These are phyloP conservation scores for Saccharomyces hybrid DNA, from an alignment of 1,139 yeast species.

Conservation along the genomic window DNA sequence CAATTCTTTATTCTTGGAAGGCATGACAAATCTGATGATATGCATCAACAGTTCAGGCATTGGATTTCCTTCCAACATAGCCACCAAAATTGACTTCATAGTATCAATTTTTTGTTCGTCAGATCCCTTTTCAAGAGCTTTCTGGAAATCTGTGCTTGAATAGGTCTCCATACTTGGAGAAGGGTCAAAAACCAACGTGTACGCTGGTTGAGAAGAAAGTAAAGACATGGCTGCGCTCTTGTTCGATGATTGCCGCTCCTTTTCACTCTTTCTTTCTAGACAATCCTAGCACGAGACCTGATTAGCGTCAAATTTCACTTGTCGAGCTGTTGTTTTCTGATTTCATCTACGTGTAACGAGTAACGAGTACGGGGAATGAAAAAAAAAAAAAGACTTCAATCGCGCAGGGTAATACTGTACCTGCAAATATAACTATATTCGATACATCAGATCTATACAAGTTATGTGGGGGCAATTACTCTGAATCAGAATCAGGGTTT, in stretches of 20 bases:
- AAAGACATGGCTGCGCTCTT: constrained; percentile 11
- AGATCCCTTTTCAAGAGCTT: constrained; percentile 77
- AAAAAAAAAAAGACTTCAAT: neutral
- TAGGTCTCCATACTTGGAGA: constrained; percentile 57
- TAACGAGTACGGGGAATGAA: neutral
- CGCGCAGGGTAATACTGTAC: neutral
- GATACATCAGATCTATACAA: too few species aligned
- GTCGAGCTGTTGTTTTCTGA: constrained; percentile 1
- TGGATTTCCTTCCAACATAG: constrained; percentile 89
- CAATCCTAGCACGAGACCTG: neutral
- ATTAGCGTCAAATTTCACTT: neutral
- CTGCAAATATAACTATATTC: too few species aligned
- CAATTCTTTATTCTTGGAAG: constrained; percentile 81
- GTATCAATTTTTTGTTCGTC: constrained; percentile 85
- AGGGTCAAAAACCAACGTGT: constrained; percentile 70
- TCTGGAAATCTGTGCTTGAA: constrained; percentile 69
- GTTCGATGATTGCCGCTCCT: neutral
- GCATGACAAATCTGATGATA: constrained; percentile 94
- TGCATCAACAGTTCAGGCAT: constrained; percentile 96
- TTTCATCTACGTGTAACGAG: neutral
- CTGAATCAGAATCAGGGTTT: constrained; percentile 16
- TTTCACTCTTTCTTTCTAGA: neutral
- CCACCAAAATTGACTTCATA: constrained; percentile 78
- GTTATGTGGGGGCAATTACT: neutral
- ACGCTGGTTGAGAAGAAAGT: constrained; percentile 38